A percentile compares a stretch with the other conserved stretches of the same genome.
These are phyloP conservation scores for Chlamydomonas schloesseri DNA, from an alignment of 139 green algal genomes.

Conservation along the genomic window DNA sequence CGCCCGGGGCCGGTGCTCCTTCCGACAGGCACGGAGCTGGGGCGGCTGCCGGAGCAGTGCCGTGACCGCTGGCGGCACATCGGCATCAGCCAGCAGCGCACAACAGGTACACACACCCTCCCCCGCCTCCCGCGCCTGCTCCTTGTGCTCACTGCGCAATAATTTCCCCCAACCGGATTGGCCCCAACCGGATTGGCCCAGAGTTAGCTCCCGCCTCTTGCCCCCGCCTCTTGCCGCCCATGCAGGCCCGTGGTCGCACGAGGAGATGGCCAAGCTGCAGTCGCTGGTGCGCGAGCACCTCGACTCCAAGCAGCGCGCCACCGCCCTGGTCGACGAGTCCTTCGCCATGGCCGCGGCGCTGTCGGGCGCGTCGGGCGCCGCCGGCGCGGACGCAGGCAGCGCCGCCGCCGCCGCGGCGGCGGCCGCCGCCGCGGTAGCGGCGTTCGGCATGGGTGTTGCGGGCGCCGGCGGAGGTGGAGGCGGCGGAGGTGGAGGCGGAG, in stretches of 20 bases:
- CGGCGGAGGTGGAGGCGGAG: too few relatives aligned
- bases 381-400: neutral
- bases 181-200: too few relatives aligned
- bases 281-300: constrained; percentile 24
- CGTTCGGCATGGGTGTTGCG: neutral
- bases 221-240: too few relatives aligned
- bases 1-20: too few relatives aligned
- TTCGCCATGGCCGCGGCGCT: neutral
- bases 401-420: neutral
- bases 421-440: neutral
- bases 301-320: neutral
- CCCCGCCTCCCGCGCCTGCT: too few relatives aligned
- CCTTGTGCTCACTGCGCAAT: too few relatives aligned
- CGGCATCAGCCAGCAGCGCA: constrained; percentile 36
- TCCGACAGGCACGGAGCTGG: constrained; percentile 50
- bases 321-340: neutral
- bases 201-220: too few relatives aligned
- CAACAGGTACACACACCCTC: too few relatives aligned
- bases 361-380: neutral
- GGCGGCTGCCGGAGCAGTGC: constrained; percentile 67
- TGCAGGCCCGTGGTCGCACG: constrained; percentile 29
- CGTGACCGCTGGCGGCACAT: constrained; percentile 62
- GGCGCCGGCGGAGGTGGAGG: too few relatives aligned
- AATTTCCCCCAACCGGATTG: too few relatives aligned
- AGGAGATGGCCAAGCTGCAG: constrained; percentile 35